Base-by-base conservation (phyloP, 768 basidiomycete species). In the Clathrus columnatus region DNA sequence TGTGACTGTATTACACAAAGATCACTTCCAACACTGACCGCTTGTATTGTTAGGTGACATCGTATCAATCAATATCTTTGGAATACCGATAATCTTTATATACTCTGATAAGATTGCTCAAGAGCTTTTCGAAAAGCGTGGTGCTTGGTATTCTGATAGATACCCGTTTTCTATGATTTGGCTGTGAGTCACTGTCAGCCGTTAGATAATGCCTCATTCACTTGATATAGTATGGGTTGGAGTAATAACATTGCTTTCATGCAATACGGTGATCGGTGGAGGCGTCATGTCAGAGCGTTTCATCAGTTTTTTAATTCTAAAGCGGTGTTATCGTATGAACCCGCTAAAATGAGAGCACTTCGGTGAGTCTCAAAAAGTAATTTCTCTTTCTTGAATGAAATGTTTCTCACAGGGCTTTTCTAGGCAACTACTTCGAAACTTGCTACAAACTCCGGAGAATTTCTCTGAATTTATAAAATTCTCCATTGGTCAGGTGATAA, bases 111-210 rank as follows among this genome's bases (percentile, higher is more conserved):
- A 68, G 29, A 63, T 67, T n/a, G 65, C 69, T 1, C 65, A 65
- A 27, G 72, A 70, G 8, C 62, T 75, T 5, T 63, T 75, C 17
- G 69, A 73, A 42, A 69, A 68, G 41, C 62, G 70, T 14, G 71
- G 71, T 1, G 57, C 63, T 4, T 71, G 68, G 4, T 75, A 75
- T 60, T 73, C 74, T 3, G 65, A 65, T 59, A 59, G 69, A 59
- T 67, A 67, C 2, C 29, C 50, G n/a, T 41, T 44, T 17, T 28
- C 49, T 10, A 57, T 59, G 54, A 18, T 54, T 47, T 41, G 27
- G 23, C n/a, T 54, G 53, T 54, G 45, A 54, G 53, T 53, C 7
- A 17, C 21, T 18, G 7, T n/a, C 26, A 20, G 10, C n/a, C 26
- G n/a, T 14, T 23, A 41, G n/a, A 5, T 16, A 52, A 24, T 42